A percentile compares a stretch with the other conserved stretches of the same genome.
These are phyloP conservation scores for Penicillium bialowiezense DNA, from an alignment of 495 filamentous ascomycete genomes.

Conservation along the genomic window DNA sequence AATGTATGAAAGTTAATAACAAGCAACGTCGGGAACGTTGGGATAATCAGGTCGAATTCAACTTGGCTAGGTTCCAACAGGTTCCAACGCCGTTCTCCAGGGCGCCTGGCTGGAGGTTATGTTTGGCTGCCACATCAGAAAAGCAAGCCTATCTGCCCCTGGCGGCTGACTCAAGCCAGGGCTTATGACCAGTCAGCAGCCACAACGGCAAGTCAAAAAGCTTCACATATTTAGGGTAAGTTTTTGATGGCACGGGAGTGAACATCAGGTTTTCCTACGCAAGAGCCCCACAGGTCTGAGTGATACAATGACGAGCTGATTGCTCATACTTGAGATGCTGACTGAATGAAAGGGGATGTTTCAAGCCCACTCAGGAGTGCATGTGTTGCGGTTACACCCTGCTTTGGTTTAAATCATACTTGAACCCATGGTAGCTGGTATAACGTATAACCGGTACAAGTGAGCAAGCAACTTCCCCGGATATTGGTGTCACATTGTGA, in stretches of 20 bases:
- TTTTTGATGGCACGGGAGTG: conserved; percentile 4
- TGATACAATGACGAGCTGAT: conserved; percentile 24
- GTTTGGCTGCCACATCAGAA: background rate
- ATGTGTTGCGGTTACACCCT: background rate
- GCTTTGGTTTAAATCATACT: background rate
- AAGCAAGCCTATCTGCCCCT: background rate
- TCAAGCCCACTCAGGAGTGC: background rate
- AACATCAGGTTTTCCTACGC: background rate
- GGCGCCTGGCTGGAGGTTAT: background rate
- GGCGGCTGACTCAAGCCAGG: background rate
- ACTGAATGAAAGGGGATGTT: conserved; percentile 10
- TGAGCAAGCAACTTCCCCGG: background rate
- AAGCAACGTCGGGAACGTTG: background rate
- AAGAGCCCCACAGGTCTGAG: conserved; percentile 1
- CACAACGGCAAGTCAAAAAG: conserved; percentile 2
- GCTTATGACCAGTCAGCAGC: conserved; percentile 2
- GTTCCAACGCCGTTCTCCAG: background rate
- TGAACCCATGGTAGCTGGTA: background rate
- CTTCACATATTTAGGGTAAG: background rate
- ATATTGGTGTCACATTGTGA: background rate
- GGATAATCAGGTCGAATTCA: background rate
- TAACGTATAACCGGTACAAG: background rate
- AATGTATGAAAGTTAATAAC: background rate
- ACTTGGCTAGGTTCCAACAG: background rate
- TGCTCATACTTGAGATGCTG: conserved; percentile 9